Percentiles rank a stretch among this genome's conserved stretches.
phyloP scores from a whole-genome alignment of 2,329 filamentous ascomycete species.

The Thielaviopsis punctulata region DNA sequence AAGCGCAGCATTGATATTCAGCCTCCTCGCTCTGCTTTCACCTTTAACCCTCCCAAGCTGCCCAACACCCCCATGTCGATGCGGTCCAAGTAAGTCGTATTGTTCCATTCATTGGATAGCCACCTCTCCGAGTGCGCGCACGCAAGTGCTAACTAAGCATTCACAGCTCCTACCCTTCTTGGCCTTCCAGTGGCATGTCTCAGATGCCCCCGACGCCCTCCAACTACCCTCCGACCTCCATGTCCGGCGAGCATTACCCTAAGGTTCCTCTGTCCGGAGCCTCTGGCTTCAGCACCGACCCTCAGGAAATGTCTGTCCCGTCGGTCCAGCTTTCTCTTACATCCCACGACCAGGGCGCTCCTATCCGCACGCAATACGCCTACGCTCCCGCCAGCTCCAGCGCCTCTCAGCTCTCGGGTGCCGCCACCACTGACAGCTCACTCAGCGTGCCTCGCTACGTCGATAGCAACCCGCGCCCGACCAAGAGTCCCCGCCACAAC shows the following conservation, averaged over 20 bases:
- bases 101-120: neutral
- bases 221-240: conserved; percentile 32
- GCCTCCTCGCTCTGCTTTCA: conserved; percentile 38
- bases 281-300: conserved; percentile 31
- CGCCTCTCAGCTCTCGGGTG: conserved; percentile 30
- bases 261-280: conserved; percentile 34
- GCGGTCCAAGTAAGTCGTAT: conserved; percentile 37
- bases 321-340: conserved; percentile 34
- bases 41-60: conserved; percentile 39
- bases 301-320: conserved; percentile 34
- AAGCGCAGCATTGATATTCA: conserved; percentile 38
- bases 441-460: conserved; percentile 40
- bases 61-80: conserved; percentile 36
- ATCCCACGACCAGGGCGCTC: conserved; percentile 26
- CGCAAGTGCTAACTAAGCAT: conserved; percentile 1
- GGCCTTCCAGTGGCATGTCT: conserved; percentile 30
- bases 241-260: conserved; percentile 33
- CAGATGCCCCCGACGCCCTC: conserved; percentile 32
- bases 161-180: conserved; percentile 39
- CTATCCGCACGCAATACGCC: conserved; percentile 36
- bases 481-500: conserved; percentile 38
- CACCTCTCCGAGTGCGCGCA: conserved; percentile 18
- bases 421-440: conserved; percentile 25
- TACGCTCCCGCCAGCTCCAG: conserved; percentile 35
- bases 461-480: conserved; percentile 34